Evolutionary conservation across 1,139 yeast species (phyloP).

Genomic region (Pichia inconspicua): DNA sequence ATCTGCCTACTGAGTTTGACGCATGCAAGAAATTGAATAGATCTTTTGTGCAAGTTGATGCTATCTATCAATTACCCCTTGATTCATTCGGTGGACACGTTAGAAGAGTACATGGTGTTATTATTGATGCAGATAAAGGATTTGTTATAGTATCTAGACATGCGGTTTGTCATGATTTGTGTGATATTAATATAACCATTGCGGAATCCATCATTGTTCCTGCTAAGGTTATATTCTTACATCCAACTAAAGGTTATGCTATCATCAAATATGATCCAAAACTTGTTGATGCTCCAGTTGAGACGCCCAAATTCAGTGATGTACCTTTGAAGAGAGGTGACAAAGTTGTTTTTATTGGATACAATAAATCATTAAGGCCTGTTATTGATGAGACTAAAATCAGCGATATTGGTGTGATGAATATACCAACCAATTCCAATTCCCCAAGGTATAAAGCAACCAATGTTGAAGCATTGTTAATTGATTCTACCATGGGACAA

Average conservation of each 20-base stretch:
- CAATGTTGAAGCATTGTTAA: slow-evolving; percentile 66
- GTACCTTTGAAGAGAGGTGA: slow-evolving; percentile 68
- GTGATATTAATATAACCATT: slow-evolving; percentile 70
- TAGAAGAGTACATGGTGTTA: slow-evolving; percentile 66
- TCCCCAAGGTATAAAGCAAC: slow-evolving; percentile 83
- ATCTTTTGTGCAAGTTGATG: slow-evolving; percentile 62
- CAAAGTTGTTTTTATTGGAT: slow-evolving; percentile 68
- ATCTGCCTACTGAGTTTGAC: slow-evolving; percentile 53
- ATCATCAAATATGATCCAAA: slow-evolving; percentile 76
- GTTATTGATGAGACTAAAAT: slow-evolving; percentile 72
- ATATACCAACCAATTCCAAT: slow-evolving; percentile 59
- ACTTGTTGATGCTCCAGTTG: slow-evolving; percentile 53
- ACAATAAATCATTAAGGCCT: slow-evolving; percentile 60
- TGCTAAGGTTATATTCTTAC: slow-evolving; percentile 73
- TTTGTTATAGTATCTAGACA: slow-evolving; percentile 73
- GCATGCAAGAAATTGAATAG: slow-evolving; percentile 49
- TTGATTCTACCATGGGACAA: slow-evolving; percentile 65
- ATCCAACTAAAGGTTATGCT: slow-evolving; percentile 84
- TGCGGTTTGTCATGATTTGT: slow-evolving; percentile 76
- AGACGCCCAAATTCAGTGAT: slow-evolving; percentile 55
- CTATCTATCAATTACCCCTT: slow-evolving; percentile 57
- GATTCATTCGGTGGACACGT: slow-evolving; percentile 66
- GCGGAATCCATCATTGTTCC: slow-evolving; percentile 83
- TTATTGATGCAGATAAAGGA: slow-evolving; percentile 74
- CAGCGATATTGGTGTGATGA: slow-evolving; percentile 66